Evolutionary conservation across 257 asterid species (phyloP).

Genomic region (Solanum raphanifolium): DNA sequence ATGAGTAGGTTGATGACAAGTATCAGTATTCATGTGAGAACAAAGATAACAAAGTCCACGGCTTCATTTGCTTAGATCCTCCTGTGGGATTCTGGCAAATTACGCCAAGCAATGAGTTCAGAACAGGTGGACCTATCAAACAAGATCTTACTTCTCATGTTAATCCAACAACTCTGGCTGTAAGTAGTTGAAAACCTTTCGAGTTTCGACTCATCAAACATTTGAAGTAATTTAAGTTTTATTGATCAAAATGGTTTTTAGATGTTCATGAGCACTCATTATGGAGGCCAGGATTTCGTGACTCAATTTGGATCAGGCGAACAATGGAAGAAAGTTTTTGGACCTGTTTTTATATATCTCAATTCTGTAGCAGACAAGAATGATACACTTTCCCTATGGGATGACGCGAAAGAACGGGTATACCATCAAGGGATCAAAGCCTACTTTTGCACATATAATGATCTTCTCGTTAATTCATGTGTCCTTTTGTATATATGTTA

Average conservation of each 20-base stretch:
- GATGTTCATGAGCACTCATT: slow-evolving; percentile 55
- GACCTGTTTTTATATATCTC: slow-evolving; percentile 46
- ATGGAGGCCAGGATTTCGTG: slow-evolving; percentile 41
- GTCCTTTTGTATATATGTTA: background rate
- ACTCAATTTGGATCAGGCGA: slow-evolving; percentile 30
- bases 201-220: background rate
- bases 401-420: slow-evolving; percentile 44
- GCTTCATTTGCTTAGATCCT: slow-evolving; percentile 61
- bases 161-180: slow-evolving; percentile 71
- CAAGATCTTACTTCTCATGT: slow-evolving; percentile 94
- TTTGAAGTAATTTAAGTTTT: background rate
- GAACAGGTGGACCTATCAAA: slow-evolving; percentile 83
- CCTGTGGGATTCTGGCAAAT: slow-evolving; percentile 83
- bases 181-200: slow-evolving; percentile 13
- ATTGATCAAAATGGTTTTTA: background rate
- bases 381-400: slow-evolving; percentile 27
- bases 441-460: background rate
- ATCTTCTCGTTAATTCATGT: background rate
- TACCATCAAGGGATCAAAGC: background rate
- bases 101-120: slow-evolving; percentile 77
- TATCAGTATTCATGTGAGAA: slow-evolving; percentile 73
- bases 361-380: slow-evolving; percentile 16
- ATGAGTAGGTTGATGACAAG: slow-evolving; percentile 70
- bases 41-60: slow-evolving; percentile 73
- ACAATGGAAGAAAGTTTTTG: slow-evolving; percentile 48